Evolutionary conservation across 176 grass and related monocot species (phyloP).

Genomic region (Avena sativa): DNA sequence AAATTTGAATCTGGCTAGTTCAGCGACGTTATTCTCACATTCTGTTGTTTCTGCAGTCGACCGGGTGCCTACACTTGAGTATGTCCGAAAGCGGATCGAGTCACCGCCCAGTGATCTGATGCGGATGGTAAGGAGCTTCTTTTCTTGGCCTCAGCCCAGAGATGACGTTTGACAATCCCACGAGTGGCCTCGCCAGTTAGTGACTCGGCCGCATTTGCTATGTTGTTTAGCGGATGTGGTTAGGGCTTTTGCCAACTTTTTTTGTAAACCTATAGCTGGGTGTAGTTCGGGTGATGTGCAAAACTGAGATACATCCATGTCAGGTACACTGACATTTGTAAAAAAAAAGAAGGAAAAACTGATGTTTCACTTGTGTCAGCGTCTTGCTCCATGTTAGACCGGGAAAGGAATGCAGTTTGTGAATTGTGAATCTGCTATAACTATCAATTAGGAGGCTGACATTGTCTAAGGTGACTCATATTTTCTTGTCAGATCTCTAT

Average conservation of each 20-base stretch:
- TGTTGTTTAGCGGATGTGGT: neutral
- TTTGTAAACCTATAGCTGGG: neutral
- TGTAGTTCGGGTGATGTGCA: too few relatives aligned
- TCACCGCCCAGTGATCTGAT: neutral
- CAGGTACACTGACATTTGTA: too few relatives aligned
- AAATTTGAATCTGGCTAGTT: neutral
- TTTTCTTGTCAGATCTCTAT: constrained; percentile 48
- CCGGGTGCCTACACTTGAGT: neutral
- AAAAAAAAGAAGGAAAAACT: too few relatives aligned
- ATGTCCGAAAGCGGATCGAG: neutral
- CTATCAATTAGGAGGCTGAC: neutral
- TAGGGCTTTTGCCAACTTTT: neutral
- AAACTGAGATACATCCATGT: neutral
- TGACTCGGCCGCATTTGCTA: neutral
- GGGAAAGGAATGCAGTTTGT: constrained; percentile 53
- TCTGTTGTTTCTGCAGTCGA: neutral
- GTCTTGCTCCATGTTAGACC: neutral
- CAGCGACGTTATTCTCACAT: too few relatives aligned
- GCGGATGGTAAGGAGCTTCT: neutral
- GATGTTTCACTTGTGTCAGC: too few relatives aligned
- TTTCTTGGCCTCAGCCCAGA: neutral
- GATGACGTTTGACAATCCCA: neutral
- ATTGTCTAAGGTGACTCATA: neutral
- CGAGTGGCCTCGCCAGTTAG: neutral
- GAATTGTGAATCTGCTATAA: neutral